A percentile compares a stretch with the other conserved stretches of the same genome.
Evolutionary conservation across 2,329 filamentous ascomycete genomes (phyloP).

Genomic region (Aspergillus arachidicola): DNA sequence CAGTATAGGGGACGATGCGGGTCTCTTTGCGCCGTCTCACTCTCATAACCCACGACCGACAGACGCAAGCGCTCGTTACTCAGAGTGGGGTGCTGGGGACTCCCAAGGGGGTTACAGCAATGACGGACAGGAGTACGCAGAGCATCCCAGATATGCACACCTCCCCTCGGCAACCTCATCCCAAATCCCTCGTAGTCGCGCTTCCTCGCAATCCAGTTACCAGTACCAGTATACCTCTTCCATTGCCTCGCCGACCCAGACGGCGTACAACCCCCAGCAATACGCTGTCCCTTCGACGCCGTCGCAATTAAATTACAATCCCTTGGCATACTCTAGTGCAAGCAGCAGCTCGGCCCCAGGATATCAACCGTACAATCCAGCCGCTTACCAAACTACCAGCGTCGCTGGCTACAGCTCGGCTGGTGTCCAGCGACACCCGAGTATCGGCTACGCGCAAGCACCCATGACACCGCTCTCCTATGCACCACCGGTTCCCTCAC

Average conservation of each 20-base stretch:
- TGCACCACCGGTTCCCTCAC: slow-evolving; percentile 22
- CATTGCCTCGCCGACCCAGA: slow-evolving; percentile 46
- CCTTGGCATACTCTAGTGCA: slow-evolving; percentile 58
- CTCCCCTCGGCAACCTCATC: slow-evolving; percentile 36
- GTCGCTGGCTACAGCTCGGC: slow-evolving; percentile 33
- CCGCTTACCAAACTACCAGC: slow-evolving; percentile 48
- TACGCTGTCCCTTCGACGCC: slow-evolving; percentile 54
- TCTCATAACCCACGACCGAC: slow-evolving; percentile 34
- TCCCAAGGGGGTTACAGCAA: slow-evolving; percentile 30
- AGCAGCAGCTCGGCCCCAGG: slow-evolving; percentile 24
- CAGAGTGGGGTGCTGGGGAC: slow-evolving; percentile 43
- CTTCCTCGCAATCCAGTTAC: slow-evolving; percentile 52
- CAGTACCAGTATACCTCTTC: slow-evolving; percentile 46
- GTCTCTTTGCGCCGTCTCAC: slow-evolving; percentile 47
- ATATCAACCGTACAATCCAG: slow-evolving; percentile 54
- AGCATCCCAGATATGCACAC: slow-evolving; percentile 37
- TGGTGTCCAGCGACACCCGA: slow-evolving; percentile 37
- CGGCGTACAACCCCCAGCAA: slow-evolving; percentile 64
- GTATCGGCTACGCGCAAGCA: slow-evolving; percentile 31
- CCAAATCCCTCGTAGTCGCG: slow-evolving; percentile 40
- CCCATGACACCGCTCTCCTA: slow-evolving; percentile 37
- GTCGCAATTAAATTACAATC: slow-evolving; percentile 67
- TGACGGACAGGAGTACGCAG: slow-evolving; percentile 33
- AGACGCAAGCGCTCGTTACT: slow-evolving; percentile 38
- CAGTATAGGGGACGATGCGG: slow-evolving; percentile 72